These are phyloP conservation scores for Aureobasidium namibiae DNA, from an alignment of 2,329 filamentous ascomycete species.

Conservation along the genomic window DNA sequence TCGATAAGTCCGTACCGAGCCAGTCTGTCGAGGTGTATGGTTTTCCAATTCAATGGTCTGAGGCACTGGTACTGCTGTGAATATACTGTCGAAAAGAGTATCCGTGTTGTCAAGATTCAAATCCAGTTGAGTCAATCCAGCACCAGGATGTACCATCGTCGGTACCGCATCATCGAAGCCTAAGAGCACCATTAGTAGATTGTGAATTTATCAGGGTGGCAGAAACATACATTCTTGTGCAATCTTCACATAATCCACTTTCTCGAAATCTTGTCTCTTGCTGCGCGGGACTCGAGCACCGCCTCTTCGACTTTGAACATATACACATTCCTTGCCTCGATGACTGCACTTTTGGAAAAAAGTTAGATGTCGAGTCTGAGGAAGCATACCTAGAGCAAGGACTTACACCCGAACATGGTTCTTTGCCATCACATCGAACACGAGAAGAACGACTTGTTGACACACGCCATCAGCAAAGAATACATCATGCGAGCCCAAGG, in stretches of 20 bases:
- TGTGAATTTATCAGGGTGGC: neutral
- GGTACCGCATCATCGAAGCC: conserved; percentile 5
- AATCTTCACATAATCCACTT: neutral
- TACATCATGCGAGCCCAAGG: neutral
- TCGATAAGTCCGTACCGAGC: neutral
- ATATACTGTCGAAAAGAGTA: conserved; percentile 4
- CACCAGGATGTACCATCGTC: conserved; percentile 10
- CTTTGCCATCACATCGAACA: conserved; percentile 9
- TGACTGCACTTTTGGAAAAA: conserved; percentile 1
- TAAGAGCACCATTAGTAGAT: neutral
- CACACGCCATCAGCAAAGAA: neutral
- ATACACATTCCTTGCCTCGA: neutral
- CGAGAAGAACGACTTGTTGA: conserved; percentile 7
- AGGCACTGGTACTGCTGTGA: neutral
- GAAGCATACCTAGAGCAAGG: too few species aligned
- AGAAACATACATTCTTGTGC: neutral
- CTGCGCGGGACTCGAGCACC: conserved; percentile 4
- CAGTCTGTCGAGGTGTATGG: neutral
- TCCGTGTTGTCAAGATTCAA: neutral
- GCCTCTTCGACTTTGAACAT: conserved; percentile 12
- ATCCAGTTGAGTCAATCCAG: conserved; percentile 7
- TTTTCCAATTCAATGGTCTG: neutral
- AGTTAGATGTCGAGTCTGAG: neutral
- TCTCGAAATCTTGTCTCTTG: neutral
- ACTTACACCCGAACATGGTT: conserved; percentile 13